Evolutionary conservation across 148 eudicot genomes (phyloP).

Genomic region (Rhododendron ovatum): DNA sequence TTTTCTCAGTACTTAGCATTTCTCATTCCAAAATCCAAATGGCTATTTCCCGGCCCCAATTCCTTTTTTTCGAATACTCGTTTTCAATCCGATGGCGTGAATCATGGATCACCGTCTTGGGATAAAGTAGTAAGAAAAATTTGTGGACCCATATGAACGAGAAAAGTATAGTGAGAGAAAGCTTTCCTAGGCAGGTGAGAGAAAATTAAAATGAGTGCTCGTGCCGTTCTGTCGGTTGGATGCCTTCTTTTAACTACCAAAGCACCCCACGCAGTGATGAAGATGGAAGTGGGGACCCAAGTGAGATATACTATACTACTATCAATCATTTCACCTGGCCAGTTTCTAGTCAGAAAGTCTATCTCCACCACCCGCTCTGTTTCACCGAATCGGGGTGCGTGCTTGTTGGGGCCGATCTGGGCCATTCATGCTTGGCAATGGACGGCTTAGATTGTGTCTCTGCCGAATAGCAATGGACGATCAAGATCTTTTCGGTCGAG

Average conservation of each 20-base stretch:
- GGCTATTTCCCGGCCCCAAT: neutral
- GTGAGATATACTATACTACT: neutral
- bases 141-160: neutral
- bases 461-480: too few relatives aligned
- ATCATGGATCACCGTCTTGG: neutral
- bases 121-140: neutral
- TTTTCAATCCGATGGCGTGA: neutral
- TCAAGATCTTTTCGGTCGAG: too few relatives aligned
- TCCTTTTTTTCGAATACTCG: neutral
- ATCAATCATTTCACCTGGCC: neutral
- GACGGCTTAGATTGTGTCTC: too few relatives aligned
- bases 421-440: too few relatives aligned
- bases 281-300: neutral
- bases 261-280: neutral
- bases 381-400: too few relatives aligned
- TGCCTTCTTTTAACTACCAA: neutral
- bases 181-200: neutral
- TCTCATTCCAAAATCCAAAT: too few relatives aligned
- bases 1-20: too few relatives aligned
- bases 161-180: neutral
- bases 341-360: neutral
- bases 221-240: slow-evolving; percentile 4
- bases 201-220: neutral
- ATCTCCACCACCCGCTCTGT: too few relatives aligned
- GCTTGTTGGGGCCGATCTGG: too few relatives aligned